Conservation (phyloP, 1,139 yeast species). For the Kodamaea sp. region DNA sequence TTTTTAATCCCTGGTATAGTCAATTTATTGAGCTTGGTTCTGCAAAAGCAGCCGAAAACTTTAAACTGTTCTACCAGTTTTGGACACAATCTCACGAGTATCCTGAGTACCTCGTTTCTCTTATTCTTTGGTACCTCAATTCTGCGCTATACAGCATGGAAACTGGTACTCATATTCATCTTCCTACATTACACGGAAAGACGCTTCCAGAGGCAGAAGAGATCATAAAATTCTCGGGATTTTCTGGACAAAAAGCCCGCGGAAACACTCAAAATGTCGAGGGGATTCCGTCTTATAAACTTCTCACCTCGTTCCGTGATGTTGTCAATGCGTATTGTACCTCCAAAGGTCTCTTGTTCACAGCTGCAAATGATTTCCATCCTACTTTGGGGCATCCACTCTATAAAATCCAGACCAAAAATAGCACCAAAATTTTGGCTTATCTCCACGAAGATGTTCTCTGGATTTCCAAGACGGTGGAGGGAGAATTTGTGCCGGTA, state of each 20-base stretch:
- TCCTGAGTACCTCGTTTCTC: neutral
- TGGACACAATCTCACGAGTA: too few species aligned
- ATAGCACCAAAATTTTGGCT: conserved; percentile 17
- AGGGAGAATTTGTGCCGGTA: conserved; percentile 23
- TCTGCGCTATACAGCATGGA: conserved; percentile 17
- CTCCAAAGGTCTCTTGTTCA: conserved; percentile 25
- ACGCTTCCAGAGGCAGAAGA: conserved; percentile 6
- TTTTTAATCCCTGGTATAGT: conserved; percentile 32
- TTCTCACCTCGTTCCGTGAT: conserved; percentile 39
- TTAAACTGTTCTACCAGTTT: conserved; percentile 5
- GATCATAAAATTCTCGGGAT: conserved; percentile 1
- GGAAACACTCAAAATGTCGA: conserved; percentile 13
- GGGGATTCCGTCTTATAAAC: conserved; percentile 34
- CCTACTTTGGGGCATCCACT: conserved; percentile 26
- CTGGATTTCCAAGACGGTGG: conserved; percentile 21
- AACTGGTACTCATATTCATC: conserved; percentile 2
- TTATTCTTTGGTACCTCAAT: conserved; percentile 28
- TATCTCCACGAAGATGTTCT: conserved; percentile 38
- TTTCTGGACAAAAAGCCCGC: neutral
- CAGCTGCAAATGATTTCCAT: conserved; percentile 19
- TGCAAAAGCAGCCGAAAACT: conserved; percentile 2
- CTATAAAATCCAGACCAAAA: conserved; percentile 16
- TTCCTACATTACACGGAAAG: conserved; percentile 22
- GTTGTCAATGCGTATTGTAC: conserved; percentile 36
- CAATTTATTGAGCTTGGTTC: conserved; percentile 4